A percentile compares a stretch with the other conserved stretches of the same genome.
Conservation (phyloP, 1,139 yeast species). For the Candida sp. region DNA sequence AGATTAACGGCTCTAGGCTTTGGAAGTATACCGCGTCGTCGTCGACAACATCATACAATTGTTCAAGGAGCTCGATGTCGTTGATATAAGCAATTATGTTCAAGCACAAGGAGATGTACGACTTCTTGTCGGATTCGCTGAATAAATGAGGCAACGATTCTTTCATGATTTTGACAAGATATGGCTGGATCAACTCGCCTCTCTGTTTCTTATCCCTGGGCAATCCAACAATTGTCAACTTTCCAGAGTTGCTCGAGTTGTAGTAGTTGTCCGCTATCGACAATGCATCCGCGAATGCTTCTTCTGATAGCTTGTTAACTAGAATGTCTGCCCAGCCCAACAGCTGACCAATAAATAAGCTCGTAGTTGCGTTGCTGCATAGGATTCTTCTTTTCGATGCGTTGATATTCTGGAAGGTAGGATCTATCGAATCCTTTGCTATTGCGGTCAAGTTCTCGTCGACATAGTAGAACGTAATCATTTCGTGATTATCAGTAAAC, state of each 20-base stretch:
- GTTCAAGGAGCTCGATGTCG: conserved; percentile 47
- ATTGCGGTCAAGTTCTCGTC: conserved; percentile 6
- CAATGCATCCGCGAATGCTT: conserved; percentile 60
- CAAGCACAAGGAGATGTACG: conserved; percentile 11
- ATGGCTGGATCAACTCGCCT: conserved; percentile 52
- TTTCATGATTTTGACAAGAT: conserved; percentile 58
- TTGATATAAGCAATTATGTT: conserved; percentile 23
- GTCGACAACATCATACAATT: conserved; percentile 52
- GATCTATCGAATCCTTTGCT: conserved; percentile 8
- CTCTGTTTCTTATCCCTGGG: conserved; percentile 52
- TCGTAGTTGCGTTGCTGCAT: conserved; percentile 16
- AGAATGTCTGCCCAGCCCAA: conserved; percentile 79
- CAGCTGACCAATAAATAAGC: conserved; percentile 54
- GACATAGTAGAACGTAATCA: conserved; percentile 14
- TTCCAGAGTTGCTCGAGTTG: conserved; percentile 45
- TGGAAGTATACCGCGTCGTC: conserved; percentile 48
- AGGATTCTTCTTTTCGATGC: conserved; percentile 30
- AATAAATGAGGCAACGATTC: conserved; percentile 53
- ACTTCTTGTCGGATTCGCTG: conserved; percentile 5
- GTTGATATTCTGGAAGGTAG: conserved; percentile 20
- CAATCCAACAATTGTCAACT: conserved; percentile 53
- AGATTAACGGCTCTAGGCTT: conserved; percentile 54
- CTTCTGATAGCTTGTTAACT: conserved; percentile 48
- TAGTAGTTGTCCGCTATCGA: conserved; percentile 58
- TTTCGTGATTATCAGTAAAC: conserved; percentile 18